Conservation (phyloP, 768 basidiomycete genomes). For the Tubosaeta brunneosetosa region DNA sequence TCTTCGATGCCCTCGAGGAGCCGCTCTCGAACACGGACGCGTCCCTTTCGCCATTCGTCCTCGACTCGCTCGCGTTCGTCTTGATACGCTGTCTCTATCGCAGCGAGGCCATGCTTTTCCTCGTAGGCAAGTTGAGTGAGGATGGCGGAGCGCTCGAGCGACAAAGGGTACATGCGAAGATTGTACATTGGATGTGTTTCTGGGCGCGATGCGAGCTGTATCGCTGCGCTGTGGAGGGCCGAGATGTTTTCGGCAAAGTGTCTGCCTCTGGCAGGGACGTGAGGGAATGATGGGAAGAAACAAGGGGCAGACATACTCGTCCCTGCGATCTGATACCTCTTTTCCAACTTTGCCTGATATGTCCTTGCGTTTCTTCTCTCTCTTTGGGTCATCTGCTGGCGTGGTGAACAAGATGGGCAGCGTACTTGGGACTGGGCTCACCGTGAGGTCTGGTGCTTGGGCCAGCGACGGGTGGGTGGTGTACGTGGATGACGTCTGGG, state of each 20-base stretch:
- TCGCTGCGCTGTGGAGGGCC: constrained; percentile 51
- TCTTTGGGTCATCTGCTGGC: constrained; percentile 43
- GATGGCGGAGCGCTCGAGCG: constrained; percentile 72
- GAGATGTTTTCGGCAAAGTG: constrained; percentile 61
- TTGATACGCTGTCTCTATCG: constrained; percentile 65
- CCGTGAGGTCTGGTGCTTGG: constrained; percentile 42
- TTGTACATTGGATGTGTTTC: constrained; percentile 62
- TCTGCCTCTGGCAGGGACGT: constrained; percentile 42
- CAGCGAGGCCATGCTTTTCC: constrained; percentile 63
- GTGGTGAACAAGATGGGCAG: constrained; percentile 30
- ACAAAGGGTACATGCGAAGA: constrained; percentile 66
- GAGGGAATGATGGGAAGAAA: constrained; percentile 9
- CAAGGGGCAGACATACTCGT: constrained; percentile 52
- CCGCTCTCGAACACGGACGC: constrained; percentile 70
- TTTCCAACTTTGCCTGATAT: constrained; percentile 65
- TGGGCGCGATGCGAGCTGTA: constrained; percentile 65
- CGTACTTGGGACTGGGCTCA: constrained; percentile 16
- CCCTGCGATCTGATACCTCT: constrained; percentile 68
- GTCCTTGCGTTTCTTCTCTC: constrained; percentile 67
- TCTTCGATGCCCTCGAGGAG: constrained; percentile 84
- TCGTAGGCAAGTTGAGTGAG: constrained; percentile 63
- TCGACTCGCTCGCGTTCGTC: constrained; percentile 78
- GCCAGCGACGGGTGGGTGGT: constrained; percentile 39
- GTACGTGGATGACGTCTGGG: constrained; percentile 35
- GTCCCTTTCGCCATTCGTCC: constrained; percentile 66